phyloP scores from a whole-genome alignment of 140 eudicot genomes.

The Erigeron philadelphicus region DNA sequence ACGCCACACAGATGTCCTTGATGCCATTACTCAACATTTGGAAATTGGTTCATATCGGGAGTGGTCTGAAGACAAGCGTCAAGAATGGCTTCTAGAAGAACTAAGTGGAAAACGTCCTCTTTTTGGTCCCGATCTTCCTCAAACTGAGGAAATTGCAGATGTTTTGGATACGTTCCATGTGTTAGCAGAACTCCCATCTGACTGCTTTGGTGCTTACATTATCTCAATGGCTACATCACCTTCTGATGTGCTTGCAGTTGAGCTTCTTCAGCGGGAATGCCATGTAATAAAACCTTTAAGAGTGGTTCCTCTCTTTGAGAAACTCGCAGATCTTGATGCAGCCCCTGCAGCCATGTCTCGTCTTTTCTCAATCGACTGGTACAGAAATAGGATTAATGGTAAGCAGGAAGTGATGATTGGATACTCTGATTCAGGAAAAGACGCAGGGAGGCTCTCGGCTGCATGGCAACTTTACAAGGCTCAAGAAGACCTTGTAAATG shows the following conservation, averaged over 20 bases:
- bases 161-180: conserved; percentile 81
- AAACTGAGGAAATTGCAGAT: conserved; percentile 94
- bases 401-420: conserved; percentile 98
- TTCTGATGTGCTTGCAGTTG: conserved; percentile 96
- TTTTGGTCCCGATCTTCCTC: conserved; percentile 87
- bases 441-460: conserved; percentile 88
- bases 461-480: conserved; percentile 95
- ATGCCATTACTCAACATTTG: conserved; percentile 79
- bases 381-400: conserved; percentile 58
- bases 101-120: conserved; percentile 81
- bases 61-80: conserved; percentile 83
- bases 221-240: conserved; percentile 98
- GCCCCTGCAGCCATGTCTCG: conserved; percentile 92
- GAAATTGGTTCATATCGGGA: conserved; percentile 88
- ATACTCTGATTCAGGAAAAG: conserved; percentile 95
- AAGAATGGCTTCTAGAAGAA: conserved; percentile 92
- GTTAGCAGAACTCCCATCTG: conserved; percentile 83
- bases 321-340: conserved; percentile 75
- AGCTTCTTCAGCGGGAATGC: conserved; percentile 92
- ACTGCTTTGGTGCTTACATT: conserved; percentile 91
- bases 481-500: conserved; percentile 86
- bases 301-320: conserved; percentile 93
- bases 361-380: conserved; percentile 90
- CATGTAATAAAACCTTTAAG: conserved; percentile 63
- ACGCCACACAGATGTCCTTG: conserved; percentile 88